A percentile compares a stretch with the other conserved stretches of the same genome.
These are phyloP conservation scores for Yamadazyma friedrichii DNA, from an alignment of 1,139 yeast genomes.

Conservation along the genomic window DNA sequence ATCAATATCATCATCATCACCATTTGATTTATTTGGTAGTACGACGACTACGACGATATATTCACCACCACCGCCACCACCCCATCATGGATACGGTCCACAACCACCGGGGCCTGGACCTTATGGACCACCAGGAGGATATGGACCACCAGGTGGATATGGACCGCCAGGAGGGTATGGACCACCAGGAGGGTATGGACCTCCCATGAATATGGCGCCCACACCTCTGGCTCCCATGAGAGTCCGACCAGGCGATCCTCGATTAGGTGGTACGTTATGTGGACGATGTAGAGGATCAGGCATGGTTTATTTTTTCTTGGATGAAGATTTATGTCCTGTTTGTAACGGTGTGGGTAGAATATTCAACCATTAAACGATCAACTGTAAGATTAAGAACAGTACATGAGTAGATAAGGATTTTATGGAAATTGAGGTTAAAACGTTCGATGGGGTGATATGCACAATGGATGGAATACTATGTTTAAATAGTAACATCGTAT, in stretches of 20 bases:
- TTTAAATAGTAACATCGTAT: too few species aligned
- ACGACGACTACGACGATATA: not conserved
- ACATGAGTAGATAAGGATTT: not conserved
- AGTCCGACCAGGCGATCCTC: slow-evolving; percentile 79
- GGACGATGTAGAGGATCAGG: slow-evolving; percentile 80
- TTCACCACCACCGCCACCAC: slow-evolving; percentile 11
- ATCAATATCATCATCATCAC: not conserved
- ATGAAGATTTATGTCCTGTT: slow-evolving; percentile 54
- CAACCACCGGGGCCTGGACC: slow-evolving; percentile 8
- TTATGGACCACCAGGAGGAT: not conserved
- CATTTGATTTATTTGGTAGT: slow-evolving; percentile 8
- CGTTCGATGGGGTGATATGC: too few species aligned
- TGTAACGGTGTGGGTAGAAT: slow-evolving; percentile 29
- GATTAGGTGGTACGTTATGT: slow-evolving; percentile 78
- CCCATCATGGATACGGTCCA: slow-evolving; percentile 5
- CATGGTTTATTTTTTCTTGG: slow-evolving; percentile 48
- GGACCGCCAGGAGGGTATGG: slow-evolving; percentile 1
- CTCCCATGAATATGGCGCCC: slow-evolving; percentile 3
- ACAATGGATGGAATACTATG: too few species aligned
- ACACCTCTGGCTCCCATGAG: slow-evolving; percentile 24
- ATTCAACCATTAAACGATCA: not conserved
- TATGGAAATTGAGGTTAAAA: too few species aligned
- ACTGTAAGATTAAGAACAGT: too few species aligned
- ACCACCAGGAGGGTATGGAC: slow-evolving; percentile 5
- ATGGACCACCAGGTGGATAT: not conserved